These are phyloP conservation scores for Heterobasidion occidentale DNA, from an alignment of 1,284 basidiomycete genomes.

Conservation along the genomic window DNA sequence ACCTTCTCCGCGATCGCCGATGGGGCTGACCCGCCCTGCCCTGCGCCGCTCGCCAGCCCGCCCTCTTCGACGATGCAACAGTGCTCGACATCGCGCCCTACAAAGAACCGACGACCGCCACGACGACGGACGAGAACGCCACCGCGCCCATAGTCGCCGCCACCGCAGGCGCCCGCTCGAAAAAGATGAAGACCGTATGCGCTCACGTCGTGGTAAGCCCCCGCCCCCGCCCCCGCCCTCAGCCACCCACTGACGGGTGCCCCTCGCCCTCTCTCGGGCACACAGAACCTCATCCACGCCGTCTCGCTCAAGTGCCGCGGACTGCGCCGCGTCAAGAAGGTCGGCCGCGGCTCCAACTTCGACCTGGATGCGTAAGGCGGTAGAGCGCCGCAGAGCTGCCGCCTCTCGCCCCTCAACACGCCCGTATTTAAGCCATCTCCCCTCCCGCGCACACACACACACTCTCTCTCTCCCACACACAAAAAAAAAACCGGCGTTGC, in stretches of 20 bases:
- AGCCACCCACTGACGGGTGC: neutral
- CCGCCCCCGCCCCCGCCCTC: neutral
- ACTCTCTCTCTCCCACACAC: too few relatives aligned
- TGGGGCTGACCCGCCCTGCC: neutral
- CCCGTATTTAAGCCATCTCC: too few relatives aligned
- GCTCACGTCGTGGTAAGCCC: neutral
- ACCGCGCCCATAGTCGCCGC: neutral
- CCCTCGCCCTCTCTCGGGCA: neutral
- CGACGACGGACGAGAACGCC: neutral
- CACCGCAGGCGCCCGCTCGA: neutral
- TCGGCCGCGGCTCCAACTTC: slow-evolving; percentile 4
- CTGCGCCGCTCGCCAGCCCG: neutral
- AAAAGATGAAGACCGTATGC: slow-evolving; percentile 2
- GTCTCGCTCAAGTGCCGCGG: slow-evolving; percentile 6
- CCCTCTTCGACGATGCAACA: neutral
- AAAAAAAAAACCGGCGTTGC: too few relatives aligned
- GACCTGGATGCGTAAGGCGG: slow-evolving; percentile 8
- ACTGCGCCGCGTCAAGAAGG: slow-evolving; percentile 4
- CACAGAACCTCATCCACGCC: slow-evolving; percentile 4
- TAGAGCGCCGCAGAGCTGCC: neutral
- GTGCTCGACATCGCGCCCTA: slow-evolving; percentile 8
- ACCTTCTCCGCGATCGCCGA: neutral
- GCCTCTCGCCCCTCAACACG: too few relatives aligned
- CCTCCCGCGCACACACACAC: too few relatives aligned
- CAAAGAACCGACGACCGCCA: neutral